Evolutionary conservation across 2,329 filamentous ascomycete genomes (phyloP).

Genomic region (Aspergillus felis): DNA sequence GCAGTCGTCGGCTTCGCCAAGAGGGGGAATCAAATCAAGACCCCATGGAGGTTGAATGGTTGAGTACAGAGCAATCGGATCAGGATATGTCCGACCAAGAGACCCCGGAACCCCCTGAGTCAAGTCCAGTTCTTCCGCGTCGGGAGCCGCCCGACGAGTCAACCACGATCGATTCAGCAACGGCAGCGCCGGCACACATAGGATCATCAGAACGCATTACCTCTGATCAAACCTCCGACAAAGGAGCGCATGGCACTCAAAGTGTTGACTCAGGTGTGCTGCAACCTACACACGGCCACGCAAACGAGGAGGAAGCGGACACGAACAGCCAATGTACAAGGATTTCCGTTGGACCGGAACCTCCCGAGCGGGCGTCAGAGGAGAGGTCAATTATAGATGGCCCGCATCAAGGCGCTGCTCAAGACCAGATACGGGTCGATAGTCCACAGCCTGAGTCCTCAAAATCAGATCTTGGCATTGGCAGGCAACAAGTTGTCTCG

Average conservation of each 20-base stretch:
- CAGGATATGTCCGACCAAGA: constrained; percentile 9
- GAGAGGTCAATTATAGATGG: constrained; percentile 2
- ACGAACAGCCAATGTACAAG: constrained; percentile 9
- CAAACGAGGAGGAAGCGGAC: constrained; percentile 2
- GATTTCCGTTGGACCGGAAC: constrained; percentile 9
- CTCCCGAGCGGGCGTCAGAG: constrained; percentile 2
- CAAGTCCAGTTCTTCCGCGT: background rate
- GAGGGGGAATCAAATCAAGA: constrained; percentile 6
- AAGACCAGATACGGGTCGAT: too few relatives aligned
- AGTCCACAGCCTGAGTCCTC: too few relatives aligned
- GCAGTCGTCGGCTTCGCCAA: background rate
- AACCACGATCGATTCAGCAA: background rate
- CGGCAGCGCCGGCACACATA: background rate
- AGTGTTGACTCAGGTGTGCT: background rate
- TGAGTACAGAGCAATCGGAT: constrained; percentile 4
- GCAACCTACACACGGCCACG: constrained; percentile 1
- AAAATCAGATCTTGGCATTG: too few relatives aligned
- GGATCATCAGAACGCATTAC: background rate
- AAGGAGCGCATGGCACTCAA: background rate
- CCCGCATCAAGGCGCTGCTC: background rate
- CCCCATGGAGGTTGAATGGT: constrained; percentile 10
- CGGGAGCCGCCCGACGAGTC: background rate
- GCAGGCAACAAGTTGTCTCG: background rate
- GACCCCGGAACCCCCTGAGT: constrained; percentile 4
- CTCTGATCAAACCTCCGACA: background rate